A percentile compares a stretch with the other conserved stretches of the same genome.
These are phyloP conservation scores for Fusarium ramigenum DNA, from an alignment of 2,329 filamentous ascomycete genomes.

Conservation along the genomic window DNA sequence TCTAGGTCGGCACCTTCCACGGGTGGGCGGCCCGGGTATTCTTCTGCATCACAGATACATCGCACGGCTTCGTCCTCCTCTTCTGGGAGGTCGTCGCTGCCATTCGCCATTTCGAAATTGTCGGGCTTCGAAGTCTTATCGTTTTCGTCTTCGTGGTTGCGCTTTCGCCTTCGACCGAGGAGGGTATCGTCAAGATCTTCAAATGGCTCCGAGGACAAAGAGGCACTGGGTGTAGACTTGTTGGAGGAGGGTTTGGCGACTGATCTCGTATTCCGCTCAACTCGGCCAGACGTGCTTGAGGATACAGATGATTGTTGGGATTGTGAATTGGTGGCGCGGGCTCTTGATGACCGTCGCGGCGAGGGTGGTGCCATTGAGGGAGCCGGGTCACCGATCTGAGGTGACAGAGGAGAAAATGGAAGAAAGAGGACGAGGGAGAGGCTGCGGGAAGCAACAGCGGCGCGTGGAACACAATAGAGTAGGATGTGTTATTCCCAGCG, in stretches of 20 bases:
- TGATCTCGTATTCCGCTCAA: conserved; percentile 77
- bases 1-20: conserved; percentile 68
- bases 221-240: conserved; percentile 80
- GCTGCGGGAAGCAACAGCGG: neutral
- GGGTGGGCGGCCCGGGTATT: conserved; percentile 87
- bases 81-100: conserved; percentile 73
- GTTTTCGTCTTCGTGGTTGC: conserved; percentile 71
- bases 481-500: neutral
- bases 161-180: conserved; percentile 81
- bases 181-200: conserved; percentile 76
- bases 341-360: conserved; percentile 90
- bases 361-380: conserved; percentile 69
- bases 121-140: conserved; percentile 57
- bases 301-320: conserved; percentile 83
- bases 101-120: conserved; percentile 64
- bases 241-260: conserved; percentile 76
- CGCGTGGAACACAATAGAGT: conserved; percentile 6
- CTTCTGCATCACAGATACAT: conserved; percentile 93
- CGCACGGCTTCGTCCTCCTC: conserved; percentile 94
- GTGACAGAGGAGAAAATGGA: conserved; percentile 39
- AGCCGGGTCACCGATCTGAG: conserved; percentile 43
- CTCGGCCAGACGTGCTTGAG: conserved; percentile 79
- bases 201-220: conserved; percentile 74
- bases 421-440: conserved; percentile 10
- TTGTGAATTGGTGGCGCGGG: conserved; percentile 80